Conservation (phyloP, 441 rosid genomes). For the Codiaeum variegatum region DNA sequence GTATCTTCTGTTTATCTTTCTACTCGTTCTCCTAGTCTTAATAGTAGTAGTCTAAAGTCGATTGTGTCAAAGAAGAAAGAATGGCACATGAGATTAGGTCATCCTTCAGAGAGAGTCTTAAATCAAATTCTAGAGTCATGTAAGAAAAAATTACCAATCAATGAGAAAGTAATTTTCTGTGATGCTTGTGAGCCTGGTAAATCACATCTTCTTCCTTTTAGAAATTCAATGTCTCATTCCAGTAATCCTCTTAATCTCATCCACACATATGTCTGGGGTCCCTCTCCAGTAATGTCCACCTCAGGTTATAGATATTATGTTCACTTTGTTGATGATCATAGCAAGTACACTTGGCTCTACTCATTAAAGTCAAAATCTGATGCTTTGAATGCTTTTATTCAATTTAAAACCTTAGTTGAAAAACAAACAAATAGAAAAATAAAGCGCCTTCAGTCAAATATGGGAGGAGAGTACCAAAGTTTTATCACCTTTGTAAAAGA, state of each 20-base stretch:
- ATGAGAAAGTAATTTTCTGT: neutral
- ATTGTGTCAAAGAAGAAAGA: neutral
- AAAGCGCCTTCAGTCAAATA: neutral
- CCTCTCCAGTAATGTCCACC: neutral
- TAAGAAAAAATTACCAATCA: neutral
- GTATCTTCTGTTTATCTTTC: too few species aligned
- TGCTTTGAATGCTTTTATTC: neutral
- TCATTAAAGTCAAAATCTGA: neutral
- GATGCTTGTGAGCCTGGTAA: neutral
- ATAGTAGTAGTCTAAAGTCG: fast-evolving
- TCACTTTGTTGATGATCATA: neutral
- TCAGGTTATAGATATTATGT: neutral
- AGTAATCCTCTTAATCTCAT: neutral
- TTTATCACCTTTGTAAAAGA: neutral
- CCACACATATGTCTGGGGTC: neutral
- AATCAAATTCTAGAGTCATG: neutral
- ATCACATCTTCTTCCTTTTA: neutral
- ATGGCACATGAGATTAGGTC: neutral
- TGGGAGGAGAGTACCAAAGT: neutral
- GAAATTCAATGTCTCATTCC: neutral
- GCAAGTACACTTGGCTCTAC: neutral
- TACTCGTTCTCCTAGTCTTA: neutral
- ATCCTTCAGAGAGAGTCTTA: neutral
- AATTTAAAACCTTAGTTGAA: neutral
- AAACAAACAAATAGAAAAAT: neutral